Conservation (phyloP, 202 grass and related monocot species). For the Panicum virgatum region DNA sequence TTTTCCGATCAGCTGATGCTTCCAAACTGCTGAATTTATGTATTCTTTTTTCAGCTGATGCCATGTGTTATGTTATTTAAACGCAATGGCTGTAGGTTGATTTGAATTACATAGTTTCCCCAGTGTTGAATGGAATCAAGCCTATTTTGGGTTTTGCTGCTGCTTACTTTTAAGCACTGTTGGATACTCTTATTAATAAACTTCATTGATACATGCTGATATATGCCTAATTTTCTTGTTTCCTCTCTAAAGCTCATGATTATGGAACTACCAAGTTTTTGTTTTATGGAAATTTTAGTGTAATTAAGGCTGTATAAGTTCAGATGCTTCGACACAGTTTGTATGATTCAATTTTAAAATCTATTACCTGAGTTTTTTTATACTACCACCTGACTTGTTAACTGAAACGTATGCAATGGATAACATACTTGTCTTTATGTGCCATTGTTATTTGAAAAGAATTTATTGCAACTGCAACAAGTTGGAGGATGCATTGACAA, state of each 20-base stretch:
- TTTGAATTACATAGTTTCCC: conserved; percentile 11
- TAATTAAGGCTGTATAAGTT: background rate
- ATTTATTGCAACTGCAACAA: background rate
- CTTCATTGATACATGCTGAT: background rate
- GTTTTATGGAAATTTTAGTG: background rate
- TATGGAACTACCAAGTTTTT: background rate
- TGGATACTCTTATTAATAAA: background rate
- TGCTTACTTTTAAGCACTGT: background rate
- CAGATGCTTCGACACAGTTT: background rate
- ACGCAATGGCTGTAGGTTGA: conserved; percentile 18
- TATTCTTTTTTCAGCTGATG: background rate
- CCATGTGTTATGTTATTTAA: conserved; percentile 46
- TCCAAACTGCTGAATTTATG: too few species aligned
- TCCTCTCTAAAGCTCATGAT: background rate
- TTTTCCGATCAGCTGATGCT: too few species aligned
- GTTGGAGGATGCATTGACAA: background rate
- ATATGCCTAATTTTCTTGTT: background rate
- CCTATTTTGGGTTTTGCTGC: background rate
- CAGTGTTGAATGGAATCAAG: conserved; percentile 22
- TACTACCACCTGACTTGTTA: background rate
- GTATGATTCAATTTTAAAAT: background rate
- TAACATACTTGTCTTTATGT: background rate
- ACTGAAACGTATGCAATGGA: background rate
- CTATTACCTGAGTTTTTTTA: too few species aligned
- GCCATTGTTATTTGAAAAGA: background rate